These are phyloP conservation scores for Monosporozyma yasuniensis DNA, from an alignment of 805 yeast species.

Conservation along the genomic window DNA sequence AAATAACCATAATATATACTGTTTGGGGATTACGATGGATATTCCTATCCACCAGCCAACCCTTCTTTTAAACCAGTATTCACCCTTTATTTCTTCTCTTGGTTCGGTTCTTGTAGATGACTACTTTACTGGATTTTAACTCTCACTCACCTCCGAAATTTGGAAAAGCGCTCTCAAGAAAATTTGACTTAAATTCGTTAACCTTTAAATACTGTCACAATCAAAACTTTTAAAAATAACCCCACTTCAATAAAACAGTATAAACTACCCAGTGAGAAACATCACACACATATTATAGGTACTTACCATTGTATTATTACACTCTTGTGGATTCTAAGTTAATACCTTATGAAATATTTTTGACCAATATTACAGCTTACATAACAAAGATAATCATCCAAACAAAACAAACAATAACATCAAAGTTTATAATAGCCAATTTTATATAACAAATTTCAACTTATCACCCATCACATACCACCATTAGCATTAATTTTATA, in stretches of 20 bases:
- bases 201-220: neutral
- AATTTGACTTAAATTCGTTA: neutral
- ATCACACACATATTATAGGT: neutral
- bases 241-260: neutral
- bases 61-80: neutral
- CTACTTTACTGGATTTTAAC: neutral
- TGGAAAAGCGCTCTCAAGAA: neutral
- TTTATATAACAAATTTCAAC: neutral
- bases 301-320: neutral
- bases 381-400: neutral
- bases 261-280: neutral
- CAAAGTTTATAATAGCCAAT: neutral
- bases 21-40: no score
- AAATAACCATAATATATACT: no score
- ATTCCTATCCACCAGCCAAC: no score
- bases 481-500: neutral
- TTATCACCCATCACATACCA: neutral
- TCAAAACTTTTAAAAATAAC: neutral
- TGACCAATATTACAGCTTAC: neutral
- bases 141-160: neutral
- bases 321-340: neutral
- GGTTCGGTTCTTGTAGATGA: no score
- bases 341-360: neutral
- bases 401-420: neutral
- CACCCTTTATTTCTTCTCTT: neutral